Conservation (phyloP, 371 early-diverging fungal species). For the Syncephalis plumigaleata region DNA sequence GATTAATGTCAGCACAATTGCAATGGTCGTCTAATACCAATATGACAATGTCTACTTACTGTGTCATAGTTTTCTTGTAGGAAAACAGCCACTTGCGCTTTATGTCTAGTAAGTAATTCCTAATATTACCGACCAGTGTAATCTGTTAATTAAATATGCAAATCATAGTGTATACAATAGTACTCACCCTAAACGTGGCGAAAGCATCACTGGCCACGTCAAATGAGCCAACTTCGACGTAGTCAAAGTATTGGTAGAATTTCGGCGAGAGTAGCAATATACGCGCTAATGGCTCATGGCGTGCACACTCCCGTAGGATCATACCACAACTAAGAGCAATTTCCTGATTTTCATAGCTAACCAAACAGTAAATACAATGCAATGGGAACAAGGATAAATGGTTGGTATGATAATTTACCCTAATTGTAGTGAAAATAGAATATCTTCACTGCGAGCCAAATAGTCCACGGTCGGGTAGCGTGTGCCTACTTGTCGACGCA, state of each 20-base stretch:
- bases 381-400: background rate
- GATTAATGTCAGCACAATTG: background rate
- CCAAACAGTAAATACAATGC: slow-evolving; percentile 1
- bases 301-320: slow-evolving; percentile 88
- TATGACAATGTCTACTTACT: slow-evolving; percentile 19
- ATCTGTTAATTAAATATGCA: no score
- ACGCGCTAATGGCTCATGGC: slow-evolving; percentile 81
- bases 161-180: no score
- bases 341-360: slow-evolving; percentile 82
- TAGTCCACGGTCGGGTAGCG: slow-evolving; percentile 93
- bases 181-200: slow-evolving; percentile 76
- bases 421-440: slow-evolving; percentile 57
- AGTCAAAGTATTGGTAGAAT: slow-evolving; percentile 85
- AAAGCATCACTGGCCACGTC: slow-evolving; percentile 97
- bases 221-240: slow-evolving; percentile 91
- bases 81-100: slow-evolving; percentile 76
- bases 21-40: background rate
- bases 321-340: slow-evolving; percentile 93
- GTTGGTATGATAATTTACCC: slow-evolving; percentile 33
- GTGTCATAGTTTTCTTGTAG: slow-evolving; percentile 75
- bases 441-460: slow-evolving; percentile 60
- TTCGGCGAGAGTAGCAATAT: slow-evolving; percentile 62
- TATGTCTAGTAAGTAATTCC: slow-evolving; percentile 91
- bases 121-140: slow-evolving; percentile 7
- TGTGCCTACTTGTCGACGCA: slow-evolving; percentile 86